These are phyloP conservation scores for Hypsizygus marmoreus DNA, from an alignment of 768 basidiomycete species.

Conservation along the genomic window DNA sequence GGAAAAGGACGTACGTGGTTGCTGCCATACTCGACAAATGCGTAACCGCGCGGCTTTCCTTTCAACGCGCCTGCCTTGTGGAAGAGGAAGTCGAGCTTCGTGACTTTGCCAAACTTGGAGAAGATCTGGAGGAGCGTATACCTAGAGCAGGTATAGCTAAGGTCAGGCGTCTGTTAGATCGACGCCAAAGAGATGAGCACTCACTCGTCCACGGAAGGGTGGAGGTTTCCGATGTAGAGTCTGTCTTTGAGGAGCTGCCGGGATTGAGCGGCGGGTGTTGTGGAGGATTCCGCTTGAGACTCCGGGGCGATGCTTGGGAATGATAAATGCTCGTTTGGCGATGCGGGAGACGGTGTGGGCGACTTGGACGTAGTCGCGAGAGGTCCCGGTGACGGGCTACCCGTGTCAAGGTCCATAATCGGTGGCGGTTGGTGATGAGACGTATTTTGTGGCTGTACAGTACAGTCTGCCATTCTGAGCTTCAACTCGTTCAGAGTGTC, in stretches of 20 bases:
- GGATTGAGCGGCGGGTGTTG: conserved; percentile 18
- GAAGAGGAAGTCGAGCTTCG: conserved; percentile 92
- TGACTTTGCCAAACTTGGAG: conserved; percentile 88
- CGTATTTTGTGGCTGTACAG: no score
- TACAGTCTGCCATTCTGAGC: no score
- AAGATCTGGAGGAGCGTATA: conserved; percentile 89
- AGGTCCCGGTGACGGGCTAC: no score
- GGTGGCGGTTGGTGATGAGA: no score
- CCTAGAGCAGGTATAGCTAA: conserved; percentile 39
- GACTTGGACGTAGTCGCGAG: no score
- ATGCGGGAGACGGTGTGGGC: no score
- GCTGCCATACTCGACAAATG: conserved; percentile 84
- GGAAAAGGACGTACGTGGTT: conserved; percentile 66
- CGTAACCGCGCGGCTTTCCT: conserved; percentile 95
- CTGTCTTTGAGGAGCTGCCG: conserved; percentile 62
- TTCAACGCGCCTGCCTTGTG: conserved; percentile 88
- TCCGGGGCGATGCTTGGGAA: conserved; percentile 22
- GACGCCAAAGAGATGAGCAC: conserved; percentile 18
- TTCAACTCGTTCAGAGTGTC: no score
- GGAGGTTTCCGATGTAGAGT: conserved; percentile 88
- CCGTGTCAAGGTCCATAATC: no score
- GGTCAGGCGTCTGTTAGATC: background rate
- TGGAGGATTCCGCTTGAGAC: conserved; percentile 17
- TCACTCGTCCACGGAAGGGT: conserved; percentile 86
- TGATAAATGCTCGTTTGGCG: conserved; percentile 23